phyloP scores from a whole-genome alignment of 352 stramenopile species.

The Pythium volutum region DNA sequence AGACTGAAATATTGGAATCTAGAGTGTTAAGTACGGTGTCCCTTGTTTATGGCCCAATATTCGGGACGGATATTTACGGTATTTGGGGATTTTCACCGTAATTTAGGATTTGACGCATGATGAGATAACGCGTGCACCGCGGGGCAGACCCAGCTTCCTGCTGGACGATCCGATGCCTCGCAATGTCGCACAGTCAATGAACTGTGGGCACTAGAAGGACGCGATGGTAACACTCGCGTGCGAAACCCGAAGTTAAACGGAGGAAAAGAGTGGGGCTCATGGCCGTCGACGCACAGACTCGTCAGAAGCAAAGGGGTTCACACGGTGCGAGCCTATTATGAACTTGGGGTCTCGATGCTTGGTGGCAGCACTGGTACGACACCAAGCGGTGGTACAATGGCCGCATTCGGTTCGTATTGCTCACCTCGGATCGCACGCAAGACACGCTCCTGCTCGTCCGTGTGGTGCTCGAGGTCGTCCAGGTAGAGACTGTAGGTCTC shows the following conservation, averaged over 20 bases:
- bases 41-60: too few relatives aligned
- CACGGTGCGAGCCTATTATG: too few relatives aligned
- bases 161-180: constrained; percentile 25
- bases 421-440: constrained; percentile 74
- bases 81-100: too few relatives aligned
- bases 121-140: too few relatives aligned
- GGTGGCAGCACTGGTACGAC: constrained; percentile 4
- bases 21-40: too few relatives aligned
- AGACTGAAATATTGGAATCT: not conserved
- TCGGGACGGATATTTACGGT: too few relatives aligned
- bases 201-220: constrained; percentile 2
- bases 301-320: too few relatives aligned
- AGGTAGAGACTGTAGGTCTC: constrained; percentile 88
- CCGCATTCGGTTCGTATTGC: constrained; percentile 24
- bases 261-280: constrained; percentile 61
- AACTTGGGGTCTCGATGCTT: not conserved
- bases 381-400: not conserved
- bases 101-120: too few relatives aligned
- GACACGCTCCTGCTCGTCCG: constrained; percentile 78
- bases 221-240: constrained; percentile 13
- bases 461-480: constrained; percentile 83
- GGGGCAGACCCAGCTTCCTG: too few relatives aligned
- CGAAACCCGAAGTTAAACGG: constrained; percentile 37
- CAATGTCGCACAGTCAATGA: constrained; percentile 17
- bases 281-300: too few relatives aligned